Evolutionary conservation across 257 asterid genomes (phyloP).

Genomic region (Solanum dulcamara): DNA sequence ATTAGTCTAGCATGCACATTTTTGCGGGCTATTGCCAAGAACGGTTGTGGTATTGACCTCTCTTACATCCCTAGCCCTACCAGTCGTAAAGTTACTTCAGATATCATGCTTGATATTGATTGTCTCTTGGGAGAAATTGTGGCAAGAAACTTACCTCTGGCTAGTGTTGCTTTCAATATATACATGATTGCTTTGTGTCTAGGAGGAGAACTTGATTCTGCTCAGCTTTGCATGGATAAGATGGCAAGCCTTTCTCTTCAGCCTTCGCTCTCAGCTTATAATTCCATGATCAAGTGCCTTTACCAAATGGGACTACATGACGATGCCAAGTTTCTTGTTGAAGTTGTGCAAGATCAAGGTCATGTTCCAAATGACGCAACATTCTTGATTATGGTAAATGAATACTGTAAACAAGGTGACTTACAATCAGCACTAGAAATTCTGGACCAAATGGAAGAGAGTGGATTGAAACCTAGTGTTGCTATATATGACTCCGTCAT

Average conservation of each 20-base stretch:
- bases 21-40: constrained; percentile 37
- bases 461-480: constrained; percentile 34
- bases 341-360: constrained; percentile 38
- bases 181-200: constrained; percentile 43
- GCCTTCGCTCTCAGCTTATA: constrained; percentile 43
- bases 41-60: constrained; percentile 24
- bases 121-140: constrained; percentile 30
- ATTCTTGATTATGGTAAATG: constrained; percentile 27
- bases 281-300: constrained; percentile 43
- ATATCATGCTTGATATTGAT: constrained; percentile 29
- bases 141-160: constrained; percentile 13
- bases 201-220: constrained; percentile 30
- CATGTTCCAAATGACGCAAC: constrained; percentile 30
- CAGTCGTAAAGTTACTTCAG: constrained; percentile 6
- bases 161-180: constrained; percentile 34
- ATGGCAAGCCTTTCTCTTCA: constrained; percentile 21
- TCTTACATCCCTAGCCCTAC: not conserved
- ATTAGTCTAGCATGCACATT: constrained; percentile 25
- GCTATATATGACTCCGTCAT: constrained; percentile 36
- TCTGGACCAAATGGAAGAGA: constrained; percentile 31
- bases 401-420: constrained; percentile 35
- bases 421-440: constrained; percentile 27
- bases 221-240: constrained; percentile 33
- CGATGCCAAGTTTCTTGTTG: constrained; percentile 27
- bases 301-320: constrained; percentile 28